Evolutionary conservation across 2,329 filamentous ascomycete species (phyloP).

Genomic region (Botryotinia convoluta): DNA sequence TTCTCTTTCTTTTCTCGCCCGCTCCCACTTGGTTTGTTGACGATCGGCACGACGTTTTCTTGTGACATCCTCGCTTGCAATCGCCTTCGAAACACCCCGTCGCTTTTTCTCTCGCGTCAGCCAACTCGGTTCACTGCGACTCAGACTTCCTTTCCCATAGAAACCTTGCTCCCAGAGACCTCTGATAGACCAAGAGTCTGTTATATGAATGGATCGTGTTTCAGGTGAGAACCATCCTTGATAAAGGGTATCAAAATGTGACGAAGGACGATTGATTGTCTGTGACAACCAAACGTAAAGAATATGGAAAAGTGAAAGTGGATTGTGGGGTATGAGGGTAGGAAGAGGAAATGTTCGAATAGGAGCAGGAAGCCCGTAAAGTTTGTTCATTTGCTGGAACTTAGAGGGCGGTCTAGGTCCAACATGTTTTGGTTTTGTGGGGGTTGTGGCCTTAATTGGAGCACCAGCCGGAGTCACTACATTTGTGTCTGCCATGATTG

Average conservation of each 20-base stretch:
- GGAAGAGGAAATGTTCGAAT: constrained; percentile 81
- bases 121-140: constrained; percentile 94
- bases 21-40: constrained; percentile 81
- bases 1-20: constrained; percentile 83
- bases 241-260: constrained; percentile 64
- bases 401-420: constrained; percentile 31
- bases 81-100: constrained; percentile 59
- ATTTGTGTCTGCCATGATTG: constrained; percentile 32
- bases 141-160: constrained; percentile 90
- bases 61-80: constrained; percentile 81
- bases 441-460: constrained; percentile 5
- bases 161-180: constrained; percentile 96
- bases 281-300: constrained; percentile 75
- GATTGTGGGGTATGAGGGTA: constrained; percentile 86
- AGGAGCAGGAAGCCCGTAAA: constrained; percentile 80
- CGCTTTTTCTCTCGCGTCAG: constrained; percentile 76
- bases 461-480: constrained; percentile 18
- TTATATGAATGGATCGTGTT: constrained; percentile 81
- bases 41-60: constrained; percentile 74
- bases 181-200: constrained; percentile 69
- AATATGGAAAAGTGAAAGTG: constrained; percentile 80
- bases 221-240: constrained; percentile 76
- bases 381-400: constrained; percentile 57
- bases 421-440: constrained; percentile 22
- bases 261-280: constrained; percentile 60